Base-by-base conservation (phyloP, 805 yeast species). In the Torulaspora delbrueckii region DNA sequence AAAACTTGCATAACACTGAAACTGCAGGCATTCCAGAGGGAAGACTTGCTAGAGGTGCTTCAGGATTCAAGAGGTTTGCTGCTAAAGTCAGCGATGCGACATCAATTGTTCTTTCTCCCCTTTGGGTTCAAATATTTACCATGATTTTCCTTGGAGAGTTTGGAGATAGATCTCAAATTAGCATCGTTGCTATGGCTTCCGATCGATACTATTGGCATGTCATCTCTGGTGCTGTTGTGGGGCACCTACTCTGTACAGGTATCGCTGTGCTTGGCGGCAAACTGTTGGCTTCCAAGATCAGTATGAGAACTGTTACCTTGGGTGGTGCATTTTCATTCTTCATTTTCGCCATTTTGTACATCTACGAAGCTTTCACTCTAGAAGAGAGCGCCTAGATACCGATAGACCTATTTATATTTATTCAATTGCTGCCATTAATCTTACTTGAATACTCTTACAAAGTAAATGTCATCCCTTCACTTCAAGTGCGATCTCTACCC, bases 111-210 rank as follows among this genome's bases (percentile, higher is more conserved):
- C 71, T 91, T 45, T 84, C 96, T 3, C 98, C 99, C 3, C 70
- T 82, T 8, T 93, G 96, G 90, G 83, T 89, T 54, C 96, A 91
- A 71, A 91, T 91, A 4, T 93, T 93, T 62, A 80, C 81, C 43
- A 91, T 93, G 98, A 87, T 96, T 4, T 93, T 93, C 65, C 71
- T 93, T 40, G 99, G 97, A 50, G 99, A 93, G 70, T 89, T 98
- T 95, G 99, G 99, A 42, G 99, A 93, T 67, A 81, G 99, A 59
- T 89, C 97, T 9, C 99, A 93, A 70, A 88, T 93, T 45, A 96
- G 97, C 36, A 93, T 97, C 27, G 89, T 93, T 58, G 98, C 98
- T 33, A 85, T 93, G 95, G 97, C 98, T 43, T 96, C 99, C 1
- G 96, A 96, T 32, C 82, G 88, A 36, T 85, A 89, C 65, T 93